phyloP scores from a whole-genome alignment of 345 rosid species.

The Eucalyptus albens region DNA sequence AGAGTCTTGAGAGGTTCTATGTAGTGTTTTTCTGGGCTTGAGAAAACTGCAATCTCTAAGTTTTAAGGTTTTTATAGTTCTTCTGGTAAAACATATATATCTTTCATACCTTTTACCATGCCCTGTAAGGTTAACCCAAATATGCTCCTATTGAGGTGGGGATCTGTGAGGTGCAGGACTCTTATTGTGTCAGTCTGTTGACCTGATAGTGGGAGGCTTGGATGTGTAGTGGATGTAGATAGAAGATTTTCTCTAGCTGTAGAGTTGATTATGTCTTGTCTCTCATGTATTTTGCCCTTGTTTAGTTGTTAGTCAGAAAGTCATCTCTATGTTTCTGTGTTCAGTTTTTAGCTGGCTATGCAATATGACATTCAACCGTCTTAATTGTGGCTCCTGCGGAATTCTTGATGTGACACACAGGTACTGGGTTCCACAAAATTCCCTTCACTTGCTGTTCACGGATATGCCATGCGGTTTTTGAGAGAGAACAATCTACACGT shows the following conservation, averaged over 20 bases:
- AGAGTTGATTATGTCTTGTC: background rate
- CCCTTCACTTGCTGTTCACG: conserved; percentile 30
- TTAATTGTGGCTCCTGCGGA: conserved; percentile 19
- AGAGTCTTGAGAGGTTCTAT: background rate
- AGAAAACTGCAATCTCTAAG: background rate
- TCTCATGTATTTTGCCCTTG: background rate
- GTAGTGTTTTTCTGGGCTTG: background rate
- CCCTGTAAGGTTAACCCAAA: background rate
- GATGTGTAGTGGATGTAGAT: background rate
- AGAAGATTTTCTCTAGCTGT: background rate
- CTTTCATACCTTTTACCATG: background rate
- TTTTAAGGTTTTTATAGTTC: background rate
- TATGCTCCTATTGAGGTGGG: background rate
- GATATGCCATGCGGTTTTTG: conserved; percentile 82
- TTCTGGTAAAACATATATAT: background rate
- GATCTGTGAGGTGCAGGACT: background rate
- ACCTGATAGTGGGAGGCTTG: background rate
- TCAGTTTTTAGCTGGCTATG: background rate
- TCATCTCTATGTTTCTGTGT: background rate
- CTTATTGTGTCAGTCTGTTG: background rate
- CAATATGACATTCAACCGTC: background rate
- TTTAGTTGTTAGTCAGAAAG: background rate
- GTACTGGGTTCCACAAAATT: conserved; percentile 14
- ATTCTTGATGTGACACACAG: conserved; percentile 14
- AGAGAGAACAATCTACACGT: conserved; percentile 31